Evolutionary conservation across 768 basidiomycete genomes (phyloP).

Genomic region (Termitomyces sp.): DNA sequence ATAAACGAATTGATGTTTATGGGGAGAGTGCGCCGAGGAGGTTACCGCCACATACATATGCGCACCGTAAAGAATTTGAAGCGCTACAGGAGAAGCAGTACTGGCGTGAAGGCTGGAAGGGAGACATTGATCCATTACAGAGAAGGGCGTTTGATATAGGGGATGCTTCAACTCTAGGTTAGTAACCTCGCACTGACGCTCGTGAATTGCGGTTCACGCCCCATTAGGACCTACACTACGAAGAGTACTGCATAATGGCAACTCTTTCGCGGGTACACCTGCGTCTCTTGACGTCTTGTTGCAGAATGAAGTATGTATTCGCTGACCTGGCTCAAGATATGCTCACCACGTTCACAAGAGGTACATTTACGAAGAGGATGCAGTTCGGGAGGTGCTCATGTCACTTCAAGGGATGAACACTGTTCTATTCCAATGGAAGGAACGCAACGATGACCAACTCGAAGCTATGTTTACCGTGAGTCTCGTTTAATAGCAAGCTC

Average conservation of each 20-base stretch:
- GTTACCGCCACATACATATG: slow-evolving; percentile 28
- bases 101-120: slow-evolving; percentile 65
- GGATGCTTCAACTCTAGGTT: slow-evolving; percentile 71
- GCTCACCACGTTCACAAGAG: slow-evolving; percentile 30
- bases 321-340: not conserved
- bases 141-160: slow-evolving; percentile 50
- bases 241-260: slow-evolving; percentile 5
- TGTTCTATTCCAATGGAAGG: slow-evolving; percentile 40
- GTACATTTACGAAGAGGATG: slow-evolving; percentile 71
- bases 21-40: slow-evolving; percentile 5
- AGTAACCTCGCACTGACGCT: slow-evolving; percentile 3
- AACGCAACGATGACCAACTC: slow-evolving; percentile 10
- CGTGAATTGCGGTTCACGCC: not conserved
- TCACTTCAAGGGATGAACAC: slow-evolving; percentile 69
- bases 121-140: slow-evolving; percentile 30
- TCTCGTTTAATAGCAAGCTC: not conserved
- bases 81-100: slow-evolving; percentile 60
- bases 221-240: slow-evolving; percentile 14
- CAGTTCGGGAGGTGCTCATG: slow-evolving; percentile 73
- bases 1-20: not conserved
- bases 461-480: slow-evolving; percentile 23
- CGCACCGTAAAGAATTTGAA: slow-evolving; percentile 54
- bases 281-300: slow-evolving; percentile 12
- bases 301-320: slow-evolving; percentile 13
- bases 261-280: not conserved